These are phyloP conservation scores for Casuarina cunninghamiana DNA, from an alignment of 306 rosid species.

Conservation along the genomic window DNA sequence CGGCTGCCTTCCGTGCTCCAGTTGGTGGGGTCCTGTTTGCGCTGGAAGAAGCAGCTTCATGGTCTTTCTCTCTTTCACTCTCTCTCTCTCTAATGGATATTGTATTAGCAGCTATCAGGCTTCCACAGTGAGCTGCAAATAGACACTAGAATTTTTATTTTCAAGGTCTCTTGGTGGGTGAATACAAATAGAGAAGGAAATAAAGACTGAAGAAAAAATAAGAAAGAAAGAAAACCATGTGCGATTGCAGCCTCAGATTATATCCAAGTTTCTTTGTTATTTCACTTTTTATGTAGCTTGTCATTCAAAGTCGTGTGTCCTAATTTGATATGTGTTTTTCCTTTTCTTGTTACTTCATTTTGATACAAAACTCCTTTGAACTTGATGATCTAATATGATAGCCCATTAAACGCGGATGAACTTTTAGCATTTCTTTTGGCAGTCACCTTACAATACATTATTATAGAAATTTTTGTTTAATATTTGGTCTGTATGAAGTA, in stretches of 20 bases:
- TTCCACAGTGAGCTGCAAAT: not conserved
- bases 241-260: not conserved
- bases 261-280: not conserved
- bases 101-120: not conserved
- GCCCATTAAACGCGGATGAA: not conserved
- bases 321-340: not conserved
- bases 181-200: not conserved
- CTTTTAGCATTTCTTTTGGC: not conserved
- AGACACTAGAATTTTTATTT: not conserved
- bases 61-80: slow-evolving; percentile 47
- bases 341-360: not conserved
- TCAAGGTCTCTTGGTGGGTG: not conserved
- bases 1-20: slow-evolving; percentile 87
- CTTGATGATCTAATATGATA: not conserved
- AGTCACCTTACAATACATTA: not conserved
- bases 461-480: not conserved
- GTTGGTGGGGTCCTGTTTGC: slow-evolving; percentile 94
- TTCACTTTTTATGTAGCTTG: not conserved
- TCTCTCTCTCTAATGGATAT: not conserved
- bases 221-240: not conserved
- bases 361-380: not conserved
- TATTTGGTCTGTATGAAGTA: not conserved
- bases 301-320: not conserved
- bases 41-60: slow-evolving; percentile 88
- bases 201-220: not conserved